phyloP scores from a whole-genome alignment of 2,329 filamentous ascomycete genomes.

The Claviceps fusiformis region DNA sequence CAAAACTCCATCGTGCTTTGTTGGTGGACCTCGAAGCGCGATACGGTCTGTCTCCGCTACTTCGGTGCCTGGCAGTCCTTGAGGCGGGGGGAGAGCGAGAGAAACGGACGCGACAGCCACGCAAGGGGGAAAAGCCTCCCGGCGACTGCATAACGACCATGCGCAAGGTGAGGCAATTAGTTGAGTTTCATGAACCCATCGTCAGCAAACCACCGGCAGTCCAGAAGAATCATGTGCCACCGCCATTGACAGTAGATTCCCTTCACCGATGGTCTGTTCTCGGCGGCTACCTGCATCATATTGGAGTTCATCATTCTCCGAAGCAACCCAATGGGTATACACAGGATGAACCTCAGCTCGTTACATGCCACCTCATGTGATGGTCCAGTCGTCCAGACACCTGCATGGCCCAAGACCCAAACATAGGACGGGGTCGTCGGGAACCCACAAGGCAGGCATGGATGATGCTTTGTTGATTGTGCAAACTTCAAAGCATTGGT shows the following conservation, averaged over 20 bases:
- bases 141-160: background rate
- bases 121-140: background rate
- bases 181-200: background rate
- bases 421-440: background rate
- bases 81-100: background rate
- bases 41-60: background rate
- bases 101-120: background rate
- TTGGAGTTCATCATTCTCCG: constrained; percentile 9
- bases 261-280: constrained; percentile 12
- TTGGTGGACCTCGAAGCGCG: background rate
- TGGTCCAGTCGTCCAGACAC: constrained; percentile 5
- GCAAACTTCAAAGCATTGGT: background rate
- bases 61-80: background rate
- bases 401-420: constrained; percentile 1
- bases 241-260: constrained; percentile 2
- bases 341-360: constrained; percentile 1
- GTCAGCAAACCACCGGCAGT: background rate
- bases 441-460: constrained; percentile 2
- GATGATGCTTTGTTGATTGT: background rate
- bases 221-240: constrained; percentile 1
- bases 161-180: background rate
- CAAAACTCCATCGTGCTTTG: background rate
- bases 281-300: constrained; percentile 10
- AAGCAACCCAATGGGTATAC: constrained; percentile 6
- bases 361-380: constrained; percentile 2